These are phyloP conservation scores for Polyporus arcularius DNA, from an alignment of 768 basidiomycete species.

Conservation along the genomic window DNA sequence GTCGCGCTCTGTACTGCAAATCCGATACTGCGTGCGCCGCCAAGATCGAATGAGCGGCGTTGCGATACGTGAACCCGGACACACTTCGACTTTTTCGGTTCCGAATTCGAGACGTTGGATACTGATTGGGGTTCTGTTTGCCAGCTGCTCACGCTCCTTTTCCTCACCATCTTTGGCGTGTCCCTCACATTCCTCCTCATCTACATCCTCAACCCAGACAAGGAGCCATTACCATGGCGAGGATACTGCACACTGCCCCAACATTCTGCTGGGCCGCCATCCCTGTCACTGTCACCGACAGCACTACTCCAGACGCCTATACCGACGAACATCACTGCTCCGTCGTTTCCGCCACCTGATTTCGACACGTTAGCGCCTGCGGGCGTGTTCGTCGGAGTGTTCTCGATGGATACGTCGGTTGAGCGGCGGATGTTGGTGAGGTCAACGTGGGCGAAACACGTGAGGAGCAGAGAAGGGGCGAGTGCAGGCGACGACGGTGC, in stretches of 20 bases:
- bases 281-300: constrained; percentile 40
- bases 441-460: constrained; percentile 87
- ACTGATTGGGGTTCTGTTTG: not conserved
- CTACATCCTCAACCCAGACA: constrained; percentile 94
- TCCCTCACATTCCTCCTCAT: constrained; percentile 86
- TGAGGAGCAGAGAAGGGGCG: constrained; percentile 74
- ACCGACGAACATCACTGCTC: constrained; percentile 35
- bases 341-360: constrained; percentile 69
- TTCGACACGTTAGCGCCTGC: constrained; percentile 79
- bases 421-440: constrained; percentile 88
- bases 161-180: constrained; percentile 80
- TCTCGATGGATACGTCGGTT: constrained; percentile 82
- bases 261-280: constrained; percentile 44
- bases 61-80: constrained; percentile 10
- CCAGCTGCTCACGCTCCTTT: constrained; percentile 68
- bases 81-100: no score
- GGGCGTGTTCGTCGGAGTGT: constrained; percentile 87
- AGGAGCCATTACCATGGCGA: constrained; percentile 91
- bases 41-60: no score
- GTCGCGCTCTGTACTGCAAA: no score
- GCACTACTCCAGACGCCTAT: constrained; percentile 41
- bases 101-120: not conserved
- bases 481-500: constrained; percentile 64
- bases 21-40: no score
- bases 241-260: constrained; percentile 83